A percentile compares a stretch with the other conserved stretches of the same genome.
Conservation (phyloP, 148 eudicot genomes). For the Tetragonia tetragonoides region DNA sequence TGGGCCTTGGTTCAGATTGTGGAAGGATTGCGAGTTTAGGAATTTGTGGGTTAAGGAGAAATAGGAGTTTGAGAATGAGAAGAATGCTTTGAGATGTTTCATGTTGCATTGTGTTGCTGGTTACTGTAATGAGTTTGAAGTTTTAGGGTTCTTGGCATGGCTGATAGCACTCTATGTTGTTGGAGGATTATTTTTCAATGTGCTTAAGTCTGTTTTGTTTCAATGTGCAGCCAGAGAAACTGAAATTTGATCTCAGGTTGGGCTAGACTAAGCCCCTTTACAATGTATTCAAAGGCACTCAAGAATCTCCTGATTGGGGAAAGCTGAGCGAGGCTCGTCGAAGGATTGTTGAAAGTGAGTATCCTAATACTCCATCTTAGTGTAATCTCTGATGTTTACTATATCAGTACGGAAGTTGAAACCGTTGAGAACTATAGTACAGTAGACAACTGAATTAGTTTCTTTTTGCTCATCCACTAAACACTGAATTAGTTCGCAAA, state of each 20-base stretch:
- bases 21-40: conserved; percentile 88
- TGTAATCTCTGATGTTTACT: background rate
- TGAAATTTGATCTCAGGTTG: conserved; percentile 84
- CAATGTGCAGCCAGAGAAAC: conserved; percentile 80
- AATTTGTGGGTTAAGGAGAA: conserved; percentile 60
- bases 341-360: conserved; percentile 89
- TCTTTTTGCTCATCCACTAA: too few species aligned
- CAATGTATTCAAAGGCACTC: conserved; percentile 79
- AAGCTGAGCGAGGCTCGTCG: conserved; percentile 67
- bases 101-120: background rate
- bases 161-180: too few species aligned
- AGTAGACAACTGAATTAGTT: too few species aligned
- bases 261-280: conserved; percentile 94
- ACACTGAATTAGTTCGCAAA: too few species aligned
- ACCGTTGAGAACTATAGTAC: too few species aligned
- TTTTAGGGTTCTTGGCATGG: too few species aligned
- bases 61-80: conserved; percentile 28
- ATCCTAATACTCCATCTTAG: conserved; percentile 5
- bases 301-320: conserved; percentile 76
- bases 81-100: background rate
- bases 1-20: conserved; percentile 94
- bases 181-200: background rate
- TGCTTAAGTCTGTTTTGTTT: conserved; percentile 13
- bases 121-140: too few species aligned
- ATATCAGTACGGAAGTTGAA: too few species aligned